These are phyloP conservation scores for Hericium rajendrae DNA, from an alignment of 768 basidiomycete species.

Conservation along the genomic window DNA sequence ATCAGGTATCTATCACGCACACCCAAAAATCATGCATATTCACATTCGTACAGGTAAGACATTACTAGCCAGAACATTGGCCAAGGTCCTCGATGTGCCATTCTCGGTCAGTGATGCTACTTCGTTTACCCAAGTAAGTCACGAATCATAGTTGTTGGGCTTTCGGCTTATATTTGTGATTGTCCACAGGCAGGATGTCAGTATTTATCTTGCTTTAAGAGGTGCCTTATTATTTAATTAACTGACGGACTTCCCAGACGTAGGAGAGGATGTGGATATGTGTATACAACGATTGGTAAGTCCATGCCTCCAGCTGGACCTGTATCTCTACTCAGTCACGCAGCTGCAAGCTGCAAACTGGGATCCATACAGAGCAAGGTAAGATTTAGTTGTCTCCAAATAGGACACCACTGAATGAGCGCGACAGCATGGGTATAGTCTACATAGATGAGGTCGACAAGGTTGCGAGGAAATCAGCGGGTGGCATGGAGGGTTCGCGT, in stretches of 20 bases:
- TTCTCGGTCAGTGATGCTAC: constrained; percentile 94
- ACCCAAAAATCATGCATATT: neutral
- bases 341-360: constrained; percentile 86
- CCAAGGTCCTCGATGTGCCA: constrained; percentile 83
- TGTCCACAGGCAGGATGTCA: constrained; percentile 55
- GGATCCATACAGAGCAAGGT: constrained; percentile 83
- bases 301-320: neutral
- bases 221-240: neutral
- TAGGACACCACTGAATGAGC: neutral
- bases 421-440: constrained; percentile 77
- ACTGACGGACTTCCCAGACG: constrained; percentile 39
- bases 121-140: constrained; percentile 75
- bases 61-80: constrained; percentile 83
- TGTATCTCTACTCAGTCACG: neutral
- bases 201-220: constrained; percentile 17
- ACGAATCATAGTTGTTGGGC: neutral
- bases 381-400: neutral
- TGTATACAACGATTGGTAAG: constrained; percentile 75
- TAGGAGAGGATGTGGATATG: constrained; percentile 95
- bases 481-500: constrained; percentile 60
- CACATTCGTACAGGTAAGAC: constrained; percentile 59
- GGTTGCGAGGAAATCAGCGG: constrained; percentile 55
- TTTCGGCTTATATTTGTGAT: constrained; percentile 2
- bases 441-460: constrained; percentile 98
- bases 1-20: constrained; percentile 41